These are phyloP conservation scores for Solioccasus polychromus DNA, from an alignment of 768 basidiomycete genomes.

Conservation along the genomic window DNA sequence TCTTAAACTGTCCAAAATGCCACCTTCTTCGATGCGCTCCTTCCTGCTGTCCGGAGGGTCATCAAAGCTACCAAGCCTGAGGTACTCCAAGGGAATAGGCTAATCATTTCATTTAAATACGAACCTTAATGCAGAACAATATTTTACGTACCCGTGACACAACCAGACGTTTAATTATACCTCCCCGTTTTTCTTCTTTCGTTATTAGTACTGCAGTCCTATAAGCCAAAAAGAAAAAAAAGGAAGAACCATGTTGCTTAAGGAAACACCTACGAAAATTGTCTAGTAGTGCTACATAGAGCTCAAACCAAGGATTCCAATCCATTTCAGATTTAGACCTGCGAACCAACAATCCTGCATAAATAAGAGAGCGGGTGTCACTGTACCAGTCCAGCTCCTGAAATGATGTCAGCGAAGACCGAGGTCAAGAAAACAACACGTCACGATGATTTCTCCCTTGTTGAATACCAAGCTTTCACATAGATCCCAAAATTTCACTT, in stretches of 20 bases:
- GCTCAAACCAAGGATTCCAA: slow-evolving; percentile 69
- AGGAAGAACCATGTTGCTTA: too few relatives aligned
- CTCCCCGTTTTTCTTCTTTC: slow-evolving; percentile 56
- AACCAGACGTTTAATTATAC: slow-evolving; percentile 48
- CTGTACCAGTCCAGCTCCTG: slow-evolving; percentile 84
- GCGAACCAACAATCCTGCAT: slow-evolving; percentile 63
- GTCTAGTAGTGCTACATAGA: slow-evolving; percentile 67
- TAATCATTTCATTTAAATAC: slow-evolving; percentile 28
- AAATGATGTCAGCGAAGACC: slow-evolving; percentile 3
- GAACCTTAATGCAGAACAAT: background rate
- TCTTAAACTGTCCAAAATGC: slow-evolving; percentile 54
- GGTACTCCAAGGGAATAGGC: slow-evolving; percentile 79
- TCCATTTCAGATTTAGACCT: slow-evolving; percentile 61
- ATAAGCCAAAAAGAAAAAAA: slow-evolving; percentile 3
- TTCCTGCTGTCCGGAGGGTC: slow-evolving; percentile 58
- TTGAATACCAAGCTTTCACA: slow-evolving; percentile 73
- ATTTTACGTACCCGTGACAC: slow-evolving; percentile 58
- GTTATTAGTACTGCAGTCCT: slow-evolving; percentile 56
- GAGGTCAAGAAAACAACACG: slow-evolving; percentile 20
- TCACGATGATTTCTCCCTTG: slow-evolving; percentile 79
- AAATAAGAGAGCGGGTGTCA: slow-evolving; percentile 68
- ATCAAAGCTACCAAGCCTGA: slow-evolving; percentile 68
- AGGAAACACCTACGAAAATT: slow-evolving; percentile 59
- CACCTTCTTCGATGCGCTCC: slow-evolving; percentile 57
- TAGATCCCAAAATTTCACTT: slow-evolving; percentile 83